Base-by-base conservation (phyloP, 1,139 yeast species). In the Lodderomyces beijingensis region DNA sequence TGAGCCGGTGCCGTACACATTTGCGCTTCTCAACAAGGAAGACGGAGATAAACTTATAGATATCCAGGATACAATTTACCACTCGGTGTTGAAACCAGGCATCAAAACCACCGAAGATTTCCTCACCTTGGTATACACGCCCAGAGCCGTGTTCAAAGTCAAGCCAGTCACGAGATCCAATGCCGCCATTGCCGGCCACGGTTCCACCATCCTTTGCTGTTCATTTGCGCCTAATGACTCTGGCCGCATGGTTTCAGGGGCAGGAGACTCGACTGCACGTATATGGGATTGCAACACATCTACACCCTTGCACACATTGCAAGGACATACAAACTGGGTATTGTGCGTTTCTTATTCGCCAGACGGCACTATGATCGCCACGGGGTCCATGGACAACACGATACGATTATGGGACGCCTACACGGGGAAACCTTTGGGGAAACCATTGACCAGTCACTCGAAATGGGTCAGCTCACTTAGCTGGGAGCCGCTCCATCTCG, bases 231-330 rank as follows among this genome's bases (percentile, higher is more conserved):
- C 98, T 21, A 74, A 84, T 50, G 81, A 91, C 25, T 78, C 93
- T 10, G 73, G 91, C 4, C 67, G 89, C 45, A 79, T 91, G 82
- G 93, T 87, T 30, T 83, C 96, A 0, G 99, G 98, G 29, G 88
- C 96, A 6, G 99, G 99, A 28, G 99, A 91, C 55, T 77, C 84
- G 27, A 89, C 97, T n/a, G 97, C 97, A 3, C 70, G 97, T 51
- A 77, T 91, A 33, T 91, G 99, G 99, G 97, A 89, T 58, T 85
- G 96, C 57, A 84, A 87, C 50, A 89, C 97, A 0, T 94, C 86
- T 49, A 91, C 98, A 0, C 96, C 96, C 4, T 64, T 79, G 51
- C 73, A 77, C 40, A 86, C 95, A 0, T 65, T 93, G 35, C 53
- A 67, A 11, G 98, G 98, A 0, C 99, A 91, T 52, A 65, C 78